Evolutionary conservation across 441 rosid species (phyloP).

Genomic region (Erysimum cheiri): DNA sequence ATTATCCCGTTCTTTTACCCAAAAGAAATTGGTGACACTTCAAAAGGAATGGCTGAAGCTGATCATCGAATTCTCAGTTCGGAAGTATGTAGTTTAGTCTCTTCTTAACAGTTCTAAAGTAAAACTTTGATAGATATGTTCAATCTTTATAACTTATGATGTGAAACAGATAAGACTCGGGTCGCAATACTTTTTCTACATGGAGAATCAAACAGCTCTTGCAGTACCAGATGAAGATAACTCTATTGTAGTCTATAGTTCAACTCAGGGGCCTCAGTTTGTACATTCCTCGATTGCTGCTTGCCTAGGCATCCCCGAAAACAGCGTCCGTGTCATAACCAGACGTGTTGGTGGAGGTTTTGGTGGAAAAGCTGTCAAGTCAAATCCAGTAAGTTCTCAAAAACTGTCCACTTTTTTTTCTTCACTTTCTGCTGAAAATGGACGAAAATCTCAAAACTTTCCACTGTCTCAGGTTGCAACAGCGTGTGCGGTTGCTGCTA

Average conservation of each 20-base stretch:
- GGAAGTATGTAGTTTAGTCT: constrained; percentile 52
- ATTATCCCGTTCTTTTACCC: constrained; percentile 59
- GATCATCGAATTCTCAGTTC: constrained; percentile 70
- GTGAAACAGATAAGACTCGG: constrained; percentile 68
- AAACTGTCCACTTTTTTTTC: not conserved
- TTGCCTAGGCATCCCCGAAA: constrained; percentile 83
- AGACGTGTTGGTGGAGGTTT: constrained; percentile 95
- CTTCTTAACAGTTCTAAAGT: not conserved
- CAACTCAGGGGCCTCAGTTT: constrained; percentile 65
- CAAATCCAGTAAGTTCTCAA: constrained; percentile 66
- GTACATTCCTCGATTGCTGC: constrained; percentile 59
- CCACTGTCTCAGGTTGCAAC: constrained; percentile 67
- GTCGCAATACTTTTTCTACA: constrained; percentile 85
- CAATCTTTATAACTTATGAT: constrained; percentile 12
- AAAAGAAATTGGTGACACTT: constrained; percentile 65
- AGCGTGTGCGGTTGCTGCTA: constrained; percentile 87
- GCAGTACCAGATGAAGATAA: constrained; percentile 97
- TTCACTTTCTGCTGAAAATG: not conserved
- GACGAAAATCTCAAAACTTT: constrained; percentile 10
- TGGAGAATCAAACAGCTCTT: constrained; percentile 90
- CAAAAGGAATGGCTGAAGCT: constrained; percentile 91
- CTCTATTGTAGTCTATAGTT: constrained; percentile 73
- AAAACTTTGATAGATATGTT: constrained; percentile 15
- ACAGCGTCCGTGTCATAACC: constrained; percentile 80
- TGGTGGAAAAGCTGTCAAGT: constrained; percentile 78